These are phyloP conservation scores for Penicillium aurantiogriseum DNA, from an alignment of 2,329 filamentous ascomycete genomes.

Conservation along the genomic window DNA sequence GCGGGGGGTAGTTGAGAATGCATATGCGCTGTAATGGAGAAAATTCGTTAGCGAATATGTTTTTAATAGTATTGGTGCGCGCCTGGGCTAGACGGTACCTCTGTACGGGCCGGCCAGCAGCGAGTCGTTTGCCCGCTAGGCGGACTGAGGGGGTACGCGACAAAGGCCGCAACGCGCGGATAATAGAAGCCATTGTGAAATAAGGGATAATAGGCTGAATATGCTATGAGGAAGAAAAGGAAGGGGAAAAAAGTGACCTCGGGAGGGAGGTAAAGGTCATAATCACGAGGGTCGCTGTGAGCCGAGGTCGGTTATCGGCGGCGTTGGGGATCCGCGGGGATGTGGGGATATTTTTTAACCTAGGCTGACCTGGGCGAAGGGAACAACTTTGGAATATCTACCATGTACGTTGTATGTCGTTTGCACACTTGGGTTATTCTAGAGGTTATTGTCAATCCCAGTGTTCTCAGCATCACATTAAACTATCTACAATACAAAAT, in stretches of 20 bases:
- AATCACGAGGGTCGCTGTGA: constrained; percentile 20
- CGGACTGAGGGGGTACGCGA: constrained; percentile 43
- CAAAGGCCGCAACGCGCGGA: constrained; percentile 48
- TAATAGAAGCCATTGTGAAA: constrained; percentile 49
- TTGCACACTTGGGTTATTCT: not conserved
- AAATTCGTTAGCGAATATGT: not conserved
- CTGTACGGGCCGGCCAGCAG: constrained; percentile 41
- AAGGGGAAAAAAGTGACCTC: not conserved
- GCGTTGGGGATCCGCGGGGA: constrained; percentile 23
- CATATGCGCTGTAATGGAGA: constrained; percentile 42
- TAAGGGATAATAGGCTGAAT: constrained; percentile 5
- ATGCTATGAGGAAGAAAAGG: constrained; percentile 3
- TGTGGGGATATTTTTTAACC: constrained; percentile 14
- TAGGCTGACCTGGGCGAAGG: constrained; percentile 1
- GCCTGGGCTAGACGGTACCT: constrained; percentile 32
- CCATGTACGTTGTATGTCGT: too few relatives aligned
- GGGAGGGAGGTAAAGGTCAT: not conserved
- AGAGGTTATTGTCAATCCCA: not conserved
- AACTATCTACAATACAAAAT: not conserved
- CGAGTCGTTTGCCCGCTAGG: constrained; percentile 39
- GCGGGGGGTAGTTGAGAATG: constrained; percentile 60
- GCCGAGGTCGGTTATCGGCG: constrained; percentile 27
- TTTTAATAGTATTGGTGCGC: not conserved
- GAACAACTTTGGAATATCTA: not conserved
- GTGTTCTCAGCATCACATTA: too few relatives aligned